phyloP scores from a whole-genome alignment of 306 rosid genomes.

The Canavalia gladiata region DNA sequence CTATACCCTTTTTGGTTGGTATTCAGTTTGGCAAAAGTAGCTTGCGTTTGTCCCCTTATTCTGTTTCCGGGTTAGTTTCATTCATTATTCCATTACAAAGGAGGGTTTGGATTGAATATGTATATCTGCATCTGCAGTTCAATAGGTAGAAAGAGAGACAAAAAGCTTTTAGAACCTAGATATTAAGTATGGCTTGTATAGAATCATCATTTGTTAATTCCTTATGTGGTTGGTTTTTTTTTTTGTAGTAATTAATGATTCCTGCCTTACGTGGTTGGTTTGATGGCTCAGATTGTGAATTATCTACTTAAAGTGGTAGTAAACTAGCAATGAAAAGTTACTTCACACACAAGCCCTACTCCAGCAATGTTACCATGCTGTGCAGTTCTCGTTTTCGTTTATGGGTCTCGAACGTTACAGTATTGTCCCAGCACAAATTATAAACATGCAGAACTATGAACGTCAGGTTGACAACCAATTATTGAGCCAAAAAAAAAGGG shows the following conservation, averaged over 20 bases:
- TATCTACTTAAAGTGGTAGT: not conserved
- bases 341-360: not conserved
- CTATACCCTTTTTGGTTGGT: constrained; percentile 27
- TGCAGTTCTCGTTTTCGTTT: not conserved
- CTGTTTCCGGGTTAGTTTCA: constrained; percentile 45
- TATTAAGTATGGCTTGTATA: constrained; percentile 52
- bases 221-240: constrained; percentile 42
- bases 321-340: not conserved
- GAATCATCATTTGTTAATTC: constrained; percentile 51
- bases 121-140: constrained; percentile 48
- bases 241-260: not conserved
- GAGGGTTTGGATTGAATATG: constrained; percentile 39
- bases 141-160: constrained; percentile 42
- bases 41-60: constrained; percentile 4
- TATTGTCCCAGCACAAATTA: not conserved
- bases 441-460: constrained; percentile 1
- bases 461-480: not conserved
- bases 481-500: not conserved
- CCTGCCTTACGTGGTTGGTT: constrained; percentile 3
- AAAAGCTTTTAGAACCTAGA: constrained; percentile 46
- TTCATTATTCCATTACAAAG: constrained; percentile 55
- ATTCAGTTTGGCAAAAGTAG: constrained; percentile 51
- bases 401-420: not conserved
- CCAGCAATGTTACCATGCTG: not conserved
- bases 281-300: constrained; percentile 11